A percentile compares a stretch with the other conserved stretches of the same genome.
Evolutionary conservation across 352 stramenopile genomes (phyloP).

Genomic region (Phytophthora litchii): DNA sequence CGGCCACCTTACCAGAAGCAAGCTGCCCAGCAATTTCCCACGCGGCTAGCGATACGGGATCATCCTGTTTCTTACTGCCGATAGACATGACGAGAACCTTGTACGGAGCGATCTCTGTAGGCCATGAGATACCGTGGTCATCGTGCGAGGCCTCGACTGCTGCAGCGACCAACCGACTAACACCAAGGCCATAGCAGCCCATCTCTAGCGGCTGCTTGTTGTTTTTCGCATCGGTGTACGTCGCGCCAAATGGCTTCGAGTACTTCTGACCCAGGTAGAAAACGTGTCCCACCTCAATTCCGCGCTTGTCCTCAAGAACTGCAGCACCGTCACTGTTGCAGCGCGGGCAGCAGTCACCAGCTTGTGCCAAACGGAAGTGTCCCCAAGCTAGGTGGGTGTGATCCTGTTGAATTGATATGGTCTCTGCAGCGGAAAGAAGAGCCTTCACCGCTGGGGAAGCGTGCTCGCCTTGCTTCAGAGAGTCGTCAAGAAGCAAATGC

Average conservation of each 20-base stretch:
- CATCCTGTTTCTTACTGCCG: slow-evolving; percentile 58
- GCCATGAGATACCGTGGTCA: slow-evolving; percentile 82
- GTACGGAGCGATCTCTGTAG: slow-evolving; percentile 78
- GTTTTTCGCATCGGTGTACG: slow-evolving; percentile 53
- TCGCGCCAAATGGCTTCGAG: slow-evolving; percentile 78
- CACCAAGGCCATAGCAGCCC: slow-evolving; percentile 89
- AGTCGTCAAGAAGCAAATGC: slow-evolving; percentile 76
- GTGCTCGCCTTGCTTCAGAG: slow-evolving; percentile 35
- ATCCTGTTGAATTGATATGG: slow-evolving; percentile 21
- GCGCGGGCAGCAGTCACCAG: slow-evolving; percentile 68
- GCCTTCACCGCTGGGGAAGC: slow-evolving; percentile 23
- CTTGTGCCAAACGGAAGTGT: slow-evolving; percentile 68
- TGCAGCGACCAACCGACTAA: slow-evolving; percentile 81
- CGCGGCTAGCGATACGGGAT: slow-evolving; percentile 51
- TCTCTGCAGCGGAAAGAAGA: slow-evolving; percentile 24
- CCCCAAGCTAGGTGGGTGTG: slow-evolving; percentile 33
- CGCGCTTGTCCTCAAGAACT: slow-evolving; percentile 69
- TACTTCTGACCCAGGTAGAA: slow-evolving; percentile 92
- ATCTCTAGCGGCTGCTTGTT: slow-evolving; percentile 80
- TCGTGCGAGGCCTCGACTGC: slow-evolving; percentile 85
- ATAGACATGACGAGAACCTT: slow-evolving; percentile 83
- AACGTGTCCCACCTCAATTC: slow-evolving; percentile 90
- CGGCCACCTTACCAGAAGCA: slow-evolving; percentile 37
- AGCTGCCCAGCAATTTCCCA: slow-evolving; percentile 58
- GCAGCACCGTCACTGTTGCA: slow-evolving; percentile 40